A percentile compares a stretch with the other conserved stretches of the same genome.
Conservation (phyloP, 2,329 filamentous ascomycete species). For the Cercospora sesami region DNA sequence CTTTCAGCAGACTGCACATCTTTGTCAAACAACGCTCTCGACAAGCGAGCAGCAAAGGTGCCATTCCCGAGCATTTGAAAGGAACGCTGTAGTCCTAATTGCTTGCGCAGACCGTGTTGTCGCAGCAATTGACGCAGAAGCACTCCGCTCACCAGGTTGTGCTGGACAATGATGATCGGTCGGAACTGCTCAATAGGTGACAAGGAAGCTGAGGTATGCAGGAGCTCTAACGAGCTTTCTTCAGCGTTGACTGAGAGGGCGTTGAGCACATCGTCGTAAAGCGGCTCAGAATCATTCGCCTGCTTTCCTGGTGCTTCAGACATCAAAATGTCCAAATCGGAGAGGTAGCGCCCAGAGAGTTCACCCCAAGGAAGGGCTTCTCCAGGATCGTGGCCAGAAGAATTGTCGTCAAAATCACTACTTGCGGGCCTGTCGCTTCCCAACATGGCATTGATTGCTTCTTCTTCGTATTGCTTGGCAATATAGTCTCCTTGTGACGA, state of each 20-base stretch:
- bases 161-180: slow-evolving; percentile 71
- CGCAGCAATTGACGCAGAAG: slow-evolving; percentile 76
- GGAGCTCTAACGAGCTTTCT: neutral
- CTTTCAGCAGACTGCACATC: slow-evolving; percentile 78
- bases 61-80: slow-evolving; percentile 87
- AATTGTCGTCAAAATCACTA: neutral
- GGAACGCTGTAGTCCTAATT: slow-evolving; percentile 72
- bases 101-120: slow-evolving; percentile 67
- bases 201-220: neutral
- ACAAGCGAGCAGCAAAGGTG: slow-evolving; percentile 75
- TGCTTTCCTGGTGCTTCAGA: neutral
- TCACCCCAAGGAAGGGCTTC: neutral
- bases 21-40: slow-evolving; percentile 80
- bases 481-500: neutral
- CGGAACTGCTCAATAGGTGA: slow-evolving; percentile 28
- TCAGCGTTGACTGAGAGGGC: neutral
- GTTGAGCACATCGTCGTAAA: slow-evolving; percentile 2
- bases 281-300: neutral
- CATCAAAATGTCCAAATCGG: neutral
- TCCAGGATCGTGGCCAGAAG: neutral
- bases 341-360: neutral
- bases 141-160: slow-evolving; percentile 72
- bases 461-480: neutral
- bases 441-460: neutral
- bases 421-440: neutral